Evolutionary conservation across 1,139 yeast genomes (phyloP), one percentile per base, ranked within the genome.

Genomic region (Pneumocystis murina): DNA sequence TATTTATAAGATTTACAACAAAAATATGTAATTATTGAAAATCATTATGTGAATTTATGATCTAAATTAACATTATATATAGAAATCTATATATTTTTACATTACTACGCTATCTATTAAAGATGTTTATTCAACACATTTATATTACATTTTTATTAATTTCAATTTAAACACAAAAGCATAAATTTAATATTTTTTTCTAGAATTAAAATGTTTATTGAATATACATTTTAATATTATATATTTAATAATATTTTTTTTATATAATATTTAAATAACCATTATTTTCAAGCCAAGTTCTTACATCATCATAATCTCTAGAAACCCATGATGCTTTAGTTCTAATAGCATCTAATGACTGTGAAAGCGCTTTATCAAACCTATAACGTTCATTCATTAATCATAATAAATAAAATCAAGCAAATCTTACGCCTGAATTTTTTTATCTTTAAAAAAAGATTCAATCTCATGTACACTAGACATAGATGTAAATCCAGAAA

Each of bases 291-390:
- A 75, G 71, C 77, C 78, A 88, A 54, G 76, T 72, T 63, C 76
- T 70, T 64, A 88, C 82, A 54, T 77, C 79, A 24, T 75, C 76
- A 61, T 78, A 74, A 70, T 86, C 94, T 69, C 91, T 83, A 66
- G 77, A 72, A 63, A 84, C 79, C 92, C 91, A 86, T 65, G 79
- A 75, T 65, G 83, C 79, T 73, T 84, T 82, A 63, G 89, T 76
- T 60, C 80, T 77, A 67, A 87, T 79, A 61, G 82, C 76, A 74
- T 88, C 96, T 70, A 85, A 78, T 20, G 87, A 76, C 76, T 84
- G 90, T 17, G 85, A 86, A 71, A 87, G 79, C 66, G 84, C 80
- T 77, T 85, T 85, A 75, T 86, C 86, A 71, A 79, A 86, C 62
- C 91, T 48, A 24, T 6, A 48, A 24, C 10, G 24, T 48, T 24